phyloP scores from a whole-genome alignment of 768 basidiomycete genomes.

The Tulasnella sp. region DNA sequence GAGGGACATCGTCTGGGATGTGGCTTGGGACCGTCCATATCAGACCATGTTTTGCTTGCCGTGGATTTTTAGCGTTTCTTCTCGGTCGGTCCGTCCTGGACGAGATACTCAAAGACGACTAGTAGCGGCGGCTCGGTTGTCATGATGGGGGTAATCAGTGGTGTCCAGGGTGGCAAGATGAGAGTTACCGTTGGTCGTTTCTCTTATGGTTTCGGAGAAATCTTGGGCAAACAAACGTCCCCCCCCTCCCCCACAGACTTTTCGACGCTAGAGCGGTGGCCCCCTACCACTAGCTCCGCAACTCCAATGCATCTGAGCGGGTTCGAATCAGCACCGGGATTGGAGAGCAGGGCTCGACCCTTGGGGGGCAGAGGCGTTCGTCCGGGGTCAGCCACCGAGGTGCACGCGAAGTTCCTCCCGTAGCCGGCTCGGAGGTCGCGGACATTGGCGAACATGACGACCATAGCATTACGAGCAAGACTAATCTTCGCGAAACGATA shows the following conservation, averaged over 20 bases:
- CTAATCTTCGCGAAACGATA: background rate
- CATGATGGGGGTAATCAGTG: slow-evolving; percentile 1
- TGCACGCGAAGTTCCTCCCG: slow-evolving; percentile 16
- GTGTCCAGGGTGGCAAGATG: slow-evolving; percentile 19
- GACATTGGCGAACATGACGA: slow-evolving; percentile 5
- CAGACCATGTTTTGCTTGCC: background rate
- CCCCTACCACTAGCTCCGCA: background rate
- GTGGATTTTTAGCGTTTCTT: slow-evolving; percentile 6
- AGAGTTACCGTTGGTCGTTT: slow-evolving; percentile 14
- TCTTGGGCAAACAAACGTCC: slow-evolving; percentile 5
- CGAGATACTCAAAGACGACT: background rate
- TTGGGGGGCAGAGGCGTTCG: background rate
- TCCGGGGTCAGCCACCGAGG: background rate
- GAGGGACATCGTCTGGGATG: slow-evolving; percentile 14
- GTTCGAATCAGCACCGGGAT: background rate
- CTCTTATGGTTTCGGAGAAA: slow-evolving; percentile 15
- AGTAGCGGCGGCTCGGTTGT: slow-evolving; percentile 1
- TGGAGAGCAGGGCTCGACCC: background rate
- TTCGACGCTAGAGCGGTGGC: background rate
- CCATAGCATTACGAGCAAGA: background rate
- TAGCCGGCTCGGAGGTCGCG: slow-evolving; percentile 18
- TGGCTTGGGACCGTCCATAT: slow-evolving; percentile 10
- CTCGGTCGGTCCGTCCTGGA: background rate
- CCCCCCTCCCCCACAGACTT: background rate
- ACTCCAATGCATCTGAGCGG: background rate